phyloP scores from a whole-genome alignment of 345 rosid species.

The Salix purpurea region DNA sequence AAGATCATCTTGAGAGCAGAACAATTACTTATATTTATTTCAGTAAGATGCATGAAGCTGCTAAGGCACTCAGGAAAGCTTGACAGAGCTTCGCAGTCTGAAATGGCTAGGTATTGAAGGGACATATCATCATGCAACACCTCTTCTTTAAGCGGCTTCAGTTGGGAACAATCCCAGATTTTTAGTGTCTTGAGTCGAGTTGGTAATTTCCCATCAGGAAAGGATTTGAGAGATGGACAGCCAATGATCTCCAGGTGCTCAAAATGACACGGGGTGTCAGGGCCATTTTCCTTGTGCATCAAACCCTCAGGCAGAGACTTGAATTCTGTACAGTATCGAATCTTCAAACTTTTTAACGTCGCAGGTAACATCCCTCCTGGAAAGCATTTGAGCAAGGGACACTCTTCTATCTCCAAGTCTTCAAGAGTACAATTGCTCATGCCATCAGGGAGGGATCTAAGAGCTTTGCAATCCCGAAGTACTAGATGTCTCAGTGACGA shows the following conservation, averaged over 20 bases:
- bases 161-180: neutral
- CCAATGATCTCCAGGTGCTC: slow-evolving; percentile 1
- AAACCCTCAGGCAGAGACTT: neutral
- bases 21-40: slow-evolving; percentile 8
- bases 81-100: neutral
- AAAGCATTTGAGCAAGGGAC: slow-evolving; percentile 4
- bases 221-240: slow-evolving; percentile 20
- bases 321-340: neutral
- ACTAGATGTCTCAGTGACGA: slow-evolving; percentile 6
- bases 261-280: neutral
- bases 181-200: slow-evolving; percentile 7
- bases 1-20: neutral
- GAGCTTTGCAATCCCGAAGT: slow-evolving; percentile 3
- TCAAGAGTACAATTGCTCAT: slow-evolving; percentile 10
- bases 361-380: neutral
- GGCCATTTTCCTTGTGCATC: neutral
- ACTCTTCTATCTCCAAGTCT: slow-evolving; percentile 3
- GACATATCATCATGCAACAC: slow-evolving; percentile 12
- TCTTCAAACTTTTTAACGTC: neutral
- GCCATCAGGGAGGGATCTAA: slow-evolving; percentile 3
- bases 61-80: neutral
- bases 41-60: slow-evolving; percentile 7
- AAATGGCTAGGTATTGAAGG: slow-evolving; percentile 6
- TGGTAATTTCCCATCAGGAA: slow-evolving; percentile 7
- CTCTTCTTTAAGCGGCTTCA: slow-evolving; percentile 6